phyloP scores from a whole-genome alignment of 495 filamentous ascomycete genomes.

The Trichoderma virens region DNA sequence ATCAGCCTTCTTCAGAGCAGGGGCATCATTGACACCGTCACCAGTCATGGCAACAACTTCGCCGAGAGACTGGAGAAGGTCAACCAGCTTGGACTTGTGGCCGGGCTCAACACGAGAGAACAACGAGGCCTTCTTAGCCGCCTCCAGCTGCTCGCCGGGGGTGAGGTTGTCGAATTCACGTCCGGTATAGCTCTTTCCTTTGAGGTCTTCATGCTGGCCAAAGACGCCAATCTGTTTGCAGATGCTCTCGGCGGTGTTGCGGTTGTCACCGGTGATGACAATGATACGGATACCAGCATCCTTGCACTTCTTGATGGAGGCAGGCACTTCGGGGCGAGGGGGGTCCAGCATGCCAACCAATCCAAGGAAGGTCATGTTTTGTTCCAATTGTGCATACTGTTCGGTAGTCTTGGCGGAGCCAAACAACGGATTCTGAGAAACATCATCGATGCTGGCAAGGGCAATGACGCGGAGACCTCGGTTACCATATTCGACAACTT shows the following conservation, averaged over 20 bases:
- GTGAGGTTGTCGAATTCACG: constrained; percentile 86
- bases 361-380: constrained; percentile 87
- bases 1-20: constrained; percentile 95
- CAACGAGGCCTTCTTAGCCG: constrained; percentile 76
- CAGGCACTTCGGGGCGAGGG: constrained; percentile 86
- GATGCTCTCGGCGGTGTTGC: constrained; percentile 94
- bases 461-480: constrained; percentile 92
- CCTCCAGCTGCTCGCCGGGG: constrained; percentile 69
- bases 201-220: constrained; percentile 68
- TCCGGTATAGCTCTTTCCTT: constrained; percentile 90
- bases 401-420: constrained; percentile 68
- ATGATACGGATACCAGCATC: constrained; percentile 93
- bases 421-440: constrained; percentile 60
- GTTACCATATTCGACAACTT: constrained; percentile 85
- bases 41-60: constrained; percentile 99
- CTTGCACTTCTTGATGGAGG: constrained; percentile 79
- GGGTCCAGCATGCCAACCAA: constrained; percentile 97
- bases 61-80: constrained; percentile 84
- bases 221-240: constrained; percentile 97
- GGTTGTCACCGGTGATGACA: constrained; percentile 97
- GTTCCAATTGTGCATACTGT: constrained; percentile 82
- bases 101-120: constrained; percentile 96
- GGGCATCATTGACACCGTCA: constrained; percentile 98
- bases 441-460: constrained; percentile 69
- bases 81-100: constrained; percentile 94